Conservation (phyloP, 331 rosid species). For the Malus hybrid region DNA sequence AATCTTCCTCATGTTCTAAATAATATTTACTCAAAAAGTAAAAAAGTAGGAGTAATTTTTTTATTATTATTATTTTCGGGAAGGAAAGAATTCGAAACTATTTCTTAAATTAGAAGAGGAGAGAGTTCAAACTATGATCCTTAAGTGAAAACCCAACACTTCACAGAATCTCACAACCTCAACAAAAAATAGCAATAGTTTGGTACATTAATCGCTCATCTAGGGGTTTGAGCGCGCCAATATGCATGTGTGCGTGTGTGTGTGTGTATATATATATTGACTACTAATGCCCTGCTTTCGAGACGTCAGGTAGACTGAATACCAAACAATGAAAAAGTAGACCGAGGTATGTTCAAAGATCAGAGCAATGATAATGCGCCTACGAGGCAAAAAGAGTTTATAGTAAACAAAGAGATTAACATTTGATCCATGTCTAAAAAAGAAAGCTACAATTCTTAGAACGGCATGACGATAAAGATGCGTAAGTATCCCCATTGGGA, state of each 20-base stretch:
- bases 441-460: not conserved
- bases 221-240: not conserved
- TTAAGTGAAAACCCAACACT: too few relatives aligned
- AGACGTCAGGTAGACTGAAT: not conserved
- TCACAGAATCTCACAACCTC: not conserved
- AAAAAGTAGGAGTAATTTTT: not conserved
- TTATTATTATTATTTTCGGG: too few relatives aligned
- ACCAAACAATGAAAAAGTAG: not conserved
- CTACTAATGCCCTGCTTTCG: not conserved
- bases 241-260: not conserved
- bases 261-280: too few relatives aligned
- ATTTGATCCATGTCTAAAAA: not conserved
- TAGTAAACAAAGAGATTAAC: not conserved
- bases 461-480: not conserved
- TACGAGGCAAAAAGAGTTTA: not conserved
- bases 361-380: conserved; percentile 5
- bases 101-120: too few relatives aligned
- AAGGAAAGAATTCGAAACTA: too few relatives aligned
- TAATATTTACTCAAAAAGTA: not conserved
- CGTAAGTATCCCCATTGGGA: not conserved
- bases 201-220: not conserved
- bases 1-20: not conserved
- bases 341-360: not conserved
- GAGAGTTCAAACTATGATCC: too few relatives aligned
- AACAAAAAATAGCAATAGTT: not conserved